Evolutionary conservation across 345 rosid genomes (phyloP).

Genomic region (Leavenworthia alabamica): DNA sequence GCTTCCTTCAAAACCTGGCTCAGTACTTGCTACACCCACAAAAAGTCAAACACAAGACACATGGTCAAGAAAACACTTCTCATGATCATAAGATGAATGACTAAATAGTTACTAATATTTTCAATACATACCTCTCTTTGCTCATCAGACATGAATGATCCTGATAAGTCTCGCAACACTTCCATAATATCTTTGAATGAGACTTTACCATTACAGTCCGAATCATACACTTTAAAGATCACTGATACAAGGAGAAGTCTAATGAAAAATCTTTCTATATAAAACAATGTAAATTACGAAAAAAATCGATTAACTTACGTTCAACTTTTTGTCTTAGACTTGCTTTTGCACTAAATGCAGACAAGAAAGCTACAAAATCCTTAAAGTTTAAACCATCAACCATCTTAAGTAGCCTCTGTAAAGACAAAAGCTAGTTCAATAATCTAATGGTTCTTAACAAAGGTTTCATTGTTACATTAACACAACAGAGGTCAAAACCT

Average conservation of each 20-base stretch:
- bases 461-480: too few species aligned
- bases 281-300: not conserved
- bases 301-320: slow-evolving; percentile 45
- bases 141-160: slow-evolving; percentile 62
- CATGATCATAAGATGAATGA: too few species aligned
- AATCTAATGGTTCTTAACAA: too few species aligned
- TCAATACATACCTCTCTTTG: slow-evolving; percentile 57
- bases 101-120: not conserved
- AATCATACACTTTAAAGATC: slow-evolving; percentile 81
- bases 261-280: not conserved
- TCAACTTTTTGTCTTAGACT: slow-evolving; percentile 58
- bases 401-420: slow-evolving; percentile 71
- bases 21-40: slow-evolving; percentile 61
- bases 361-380: slow-evolving; percentile 88
- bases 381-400: slow-evolving; percentile 78
- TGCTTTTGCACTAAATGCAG: slow-evolving; percentile 76
- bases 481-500: too few species aligned
- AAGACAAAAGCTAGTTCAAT: not conserved
- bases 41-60: slow-evolving; percentile 1
- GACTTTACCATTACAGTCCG: slow-evolving; percentile 77
- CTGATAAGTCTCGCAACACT: slow-evolving; percentile 74
- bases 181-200: slow-evolving; percentile 62
- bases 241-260: slow-evolving; percentile 35
- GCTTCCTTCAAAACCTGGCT: slow-evolving; percentile 67
- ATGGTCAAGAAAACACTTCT: not conserved